Percentiles rank a stretch among this genome's conserved stretches.
These are phyloP conservation scores for Podaxis sp. DNA, from an alignment of 768 basidiomycete genomes.

Conservation along the genomic window DNA sequence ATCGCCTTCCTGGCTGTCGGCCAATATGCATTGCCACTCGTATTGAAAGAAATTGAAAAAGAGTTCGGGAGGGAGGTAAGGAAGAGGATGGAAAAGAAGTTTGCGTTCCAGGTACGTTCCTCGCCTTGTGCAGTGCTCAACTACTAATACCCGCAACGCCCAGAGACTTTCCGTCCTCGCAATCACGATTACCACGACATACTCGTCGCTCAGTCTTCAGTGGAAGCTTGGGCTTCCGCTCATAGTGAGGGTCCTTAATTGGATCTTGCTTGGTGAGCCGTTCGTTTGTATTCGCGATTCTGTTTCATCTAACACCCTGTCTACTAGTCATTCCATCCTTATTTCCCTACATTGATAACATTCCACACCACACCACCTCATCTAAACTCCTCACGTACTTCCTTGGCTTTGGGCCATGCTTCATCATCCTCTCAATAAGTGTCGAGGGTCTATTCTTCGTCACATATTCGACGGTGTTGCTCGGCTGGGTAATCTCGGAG, in stretches of 20 bases:
- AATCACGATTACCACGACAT: conserved; percentile 53
- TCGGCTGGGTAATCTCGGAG: conserved; percentile 56
- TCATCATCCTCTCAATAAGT: conserved; percentile 79
- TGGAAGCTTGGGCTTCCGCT: conserved; percentile 66
- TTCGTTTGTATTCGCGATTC: not conserved
- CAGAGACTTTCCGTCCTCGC: conserved; percentile 46
- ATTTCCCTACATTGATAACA: conserved; percentile 46
- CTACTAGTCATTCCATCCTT: conserved; percentile 48
- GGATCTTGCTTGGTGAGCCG: conserved; percentile 60
- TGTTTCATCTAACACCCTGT: not conserved
- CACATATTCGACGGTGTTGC: conserved; percentile 61
- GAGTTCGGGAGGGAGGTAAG: not conserved
- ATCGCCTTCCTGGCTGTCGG: conserved; percentile 40
- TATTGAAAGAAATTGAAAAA: conserved; percentile 5
- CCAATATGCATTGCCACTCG: conserved; percentile 15
- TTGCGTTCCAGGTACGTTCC: conserved; percentile 28
- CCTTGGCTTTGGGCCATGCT: conserved; percentile 72
- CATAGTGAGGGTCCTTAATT: conserved; percentile 59
- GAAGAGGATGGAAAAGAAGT: conserved; percentile 17
- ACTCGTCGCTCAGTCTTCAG: conserved; percentile 61
- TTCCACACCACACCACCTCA: conserved; percentile 35
- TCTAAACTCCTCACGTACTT: conserved; percentile 29
- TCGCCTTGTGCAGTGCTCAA: not conserved
- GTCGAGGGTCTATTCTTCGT: conserved; percentile 80
- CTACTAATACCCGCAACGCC: not conserved